Percentiles rank a stretch among this genome's conserved stretches.
Evolutionary conservation across 495 filamentous ascomycete genomes (phyloP).

Genomic region (Penicillium macrosclerotiorum): DNA sequence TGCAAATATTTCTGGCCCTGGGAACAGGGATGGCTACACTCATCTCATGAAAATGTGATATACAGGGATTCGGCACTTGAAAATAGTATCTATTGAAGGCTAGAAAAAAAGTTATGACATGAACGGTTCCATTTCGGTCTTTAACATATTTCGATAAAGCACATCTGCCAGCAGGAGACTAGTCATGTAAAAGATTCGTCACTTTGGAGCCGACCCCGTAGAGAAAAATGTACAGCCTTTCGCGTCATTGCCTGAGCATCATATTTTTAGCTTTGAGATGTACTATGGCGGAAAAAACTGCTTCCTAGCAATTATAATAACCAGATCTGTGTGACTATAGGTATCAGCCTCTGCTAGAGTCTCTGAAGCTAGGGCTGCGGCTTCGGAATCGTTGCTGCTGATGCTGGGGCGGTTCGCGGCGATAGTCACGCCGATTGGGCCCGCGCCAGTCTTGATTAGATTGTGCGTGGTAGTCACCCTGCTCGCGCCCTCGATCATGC

Average conservation of each 20-base stretch:
- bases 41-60: neutral
- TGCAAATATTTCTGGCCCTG: neutral
- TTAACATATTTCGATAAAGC: neutral
- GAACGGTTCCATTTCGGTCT: constrained; percentile 7
- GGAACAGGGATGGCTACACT: neutral
- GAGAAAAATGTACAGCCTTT: too few relatives aligned
- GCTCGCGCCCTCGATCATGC: constrained; percentile 26
- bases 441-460: constrained; percentile 25
- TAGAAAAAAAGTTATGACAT: constrained; percentile 14
- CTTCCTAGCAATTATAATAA: too few relatives aligned
- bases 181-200: neutral
- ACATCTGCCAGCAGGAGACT: neutral
- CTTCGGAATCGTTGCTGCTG: too few relatives aligned
- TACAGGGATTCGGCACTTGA: neutral
- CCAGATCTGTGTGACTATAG: neutral
- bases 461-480: constrained; percentile 13
- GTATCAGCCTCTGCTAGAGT: constrained; percentile 17
- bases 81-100: neutral
- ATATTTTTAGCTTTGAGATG: too few relatives aligned
- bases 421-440: constrained; percentile 27
- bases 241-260: too few relatives aligned
- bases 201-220: too few relatives aligned
- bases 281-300: too few relatives aligned
- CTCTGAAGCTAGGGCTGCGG: constrained; percentile 35
- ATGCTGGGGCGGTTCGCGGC: constrained; percentile 33